These are phyloP conservation scores for Bipolaris bicolor DNA, from an alignment of 2,329 filamentous ascomycete species.

Conservation along the genomic window DNA sequence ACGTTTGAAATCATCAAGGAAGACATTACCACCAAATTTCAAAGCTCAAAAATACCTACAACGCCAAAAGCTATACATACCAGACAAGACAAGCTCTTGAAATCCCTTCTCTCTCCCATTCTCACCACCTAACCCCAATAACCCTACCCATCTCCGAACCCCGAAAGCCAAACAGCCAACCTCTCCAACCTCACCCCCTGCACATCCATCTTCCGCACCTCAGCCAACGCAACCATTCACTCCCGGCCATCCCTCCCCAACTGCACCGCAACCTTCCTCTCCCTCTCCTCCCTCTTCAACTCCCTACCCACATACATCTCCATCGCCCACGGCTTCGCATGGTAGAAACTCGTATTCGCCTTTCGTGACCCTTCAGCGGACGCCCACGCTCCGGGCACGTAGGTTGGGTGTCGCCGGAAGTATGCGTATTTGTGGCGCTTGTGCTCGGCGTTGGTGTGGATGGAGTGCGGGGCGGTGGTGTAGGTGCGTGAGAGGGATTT, in stretches of 20 bases:
- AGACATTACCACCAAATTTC: too few relatives aligned
- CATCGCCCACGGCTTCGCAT: background rate
- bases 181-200: background rate
- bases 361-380: conserved; percentile 12
- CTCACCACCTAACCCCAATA: too few relatives aligned
- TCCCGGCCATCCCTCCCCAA: conserved; percentile 15
- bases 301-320: conserved; percentile 1
- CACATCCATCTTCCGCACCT: background rate
- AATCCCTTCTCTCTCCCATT: too few relatives aligned
- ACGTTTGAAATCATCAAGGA: too few relatives aligned
- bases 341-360: conserved; percentile 17
- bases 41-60: too few relatives aligned
- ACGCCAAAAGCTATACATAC: too few relatives aligned
- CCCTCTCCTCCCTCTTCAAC: conserved; percentile 7
- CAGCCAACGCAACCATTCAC: conserved; percentile 13
- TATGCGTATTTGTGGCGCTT: conserved; percentile 7
- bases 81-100: too few relatives aligned
- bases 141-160: too few relatives aligned
- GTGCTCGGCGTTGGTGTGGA: conserved; percentile 9
- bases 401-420: background rate
- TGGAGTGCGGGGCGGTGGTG: conserved; percentile 6
- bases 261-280: conserved; percentile 2
- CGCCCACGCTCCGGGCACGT: conserved; percentile 19
- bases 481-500: background rate
- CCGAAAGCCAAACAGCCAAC: background rate